phyloP scores from a whole-genome alignment of 352 stramenopile species.

The Globisporangium orthogonon region DNA sequence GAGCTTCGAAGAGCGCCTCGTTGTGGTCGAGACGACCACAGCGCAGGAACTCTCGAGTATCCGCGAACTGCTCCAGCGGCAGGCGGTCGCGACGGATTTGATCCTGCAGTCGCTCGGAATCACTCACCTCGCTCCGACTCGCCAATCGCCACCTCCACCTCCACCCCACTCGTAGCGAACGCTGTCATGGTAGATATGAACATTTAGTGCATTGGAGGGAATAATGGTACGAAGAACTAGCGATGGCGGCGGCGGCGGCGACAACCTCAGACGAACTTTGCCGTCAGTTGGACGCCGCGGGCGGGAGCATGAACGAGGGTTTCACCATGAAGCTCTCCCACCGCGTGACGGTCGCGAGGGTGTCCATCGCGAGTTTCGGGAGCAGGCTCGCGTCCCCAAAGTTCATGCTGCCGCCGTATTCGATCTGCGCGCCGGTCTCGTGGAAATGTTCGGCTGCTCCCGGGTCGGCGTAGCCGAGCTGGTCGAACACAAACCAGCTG shows the following conservation, averaged over 20 bases:
- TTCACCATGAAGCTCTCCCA: slow-evolving; percentile 61
- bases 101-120: slow-evolving; percentile 50
- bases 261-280: not conserved
- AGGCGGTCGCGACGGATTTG: slow-evolving; percentile 37
- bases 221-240: not conserved
- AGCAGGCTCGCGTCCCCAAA: slow-evolving; percentile 45
- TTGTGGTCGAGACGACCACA: slow-evolving; percentile 35
- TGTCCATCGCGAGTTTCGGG: slow-evolving; percentile 50
- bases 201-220: no score
- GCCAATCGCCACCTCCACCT: not conserved
- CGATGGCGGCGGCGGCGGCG: slow-evolving; percentile 11
- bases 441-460: slow-evolving; percentile 16
- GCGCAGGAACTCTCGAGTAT: slow-evolving; percentile 37
- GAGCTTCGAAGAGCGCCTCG: slow-evolving; percentile 49
- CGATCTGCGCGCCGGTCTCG: slow-evolving; percentile 41
- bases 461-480: slow-evolving; percentile 23
- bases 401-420: slow-evolving; percentile 66
- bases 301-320: slow-evolving; percentile 42
- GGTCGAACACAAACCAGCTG: slow-evolving; percentile 68
- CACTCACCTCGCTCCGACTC: slow-evolving; percentile 3
- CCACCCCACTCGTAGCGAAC: no score
- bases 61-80: slow-evolving; percentile 31
- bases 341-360: slow-evolving; percentile 52
- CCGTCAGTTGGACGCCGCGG: not conserved
- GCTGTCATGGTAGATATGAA: no score